A percentile compares a stretch with the other conserved stretches of the same genome.
These are phyloP conservation scores for Suaeda aralocaspica DNA, from an alignment of 148 eudicot genomes.

Conservation along the genomic window DNA sequence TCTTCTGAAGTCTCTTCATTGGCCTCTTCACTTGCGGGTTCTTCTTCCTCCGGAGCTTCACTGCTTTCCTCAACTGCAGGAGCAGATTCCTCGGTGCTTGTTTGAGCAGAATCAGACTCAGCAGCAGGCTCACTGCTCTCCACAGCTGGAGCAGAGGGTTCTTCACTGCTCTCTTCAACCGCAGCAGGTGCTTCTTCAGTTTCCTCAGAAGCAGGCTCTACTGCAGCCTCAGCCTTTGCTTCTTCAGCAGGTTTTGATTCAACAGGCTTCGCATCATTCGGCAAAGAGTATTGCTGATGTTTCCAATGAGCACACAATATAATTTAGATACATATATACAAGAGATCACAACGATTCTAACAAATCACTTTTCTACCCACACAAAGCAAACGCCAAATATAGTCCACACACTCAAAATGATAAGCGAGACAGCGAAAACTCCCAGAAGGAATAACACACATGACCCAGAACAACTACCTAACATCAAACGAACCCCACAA, in stretches of 20 bases:
- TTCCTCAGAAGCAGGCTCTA: slow-evolving; percentile 40
- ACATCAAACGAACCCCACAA: not conserved
- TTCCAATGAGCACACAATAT: not conserved
- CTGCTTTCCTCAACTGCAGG: slow-evolving; percentile 44
- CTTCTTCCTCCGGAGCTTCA: slow-evolving; percentile 47
- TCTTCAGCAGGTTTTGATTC: slow-evolving; percentile 45
- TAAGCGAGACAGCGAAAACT: not conserved
- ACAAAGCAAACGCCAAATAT: not conserved
- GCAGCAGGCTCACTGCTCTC: slow-evolving; percentile 40
- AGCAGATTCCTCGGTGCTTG: slow-evolving; percentile 16
- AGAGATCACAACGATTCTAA: not conserved
- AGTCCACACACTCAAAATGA: not conserved
- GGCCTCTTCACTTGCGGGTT: slow-evolving; percentile 34
- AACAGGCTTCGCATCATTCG: slow-evolving; percentile 31
- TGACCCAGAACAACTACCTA: not conserved
- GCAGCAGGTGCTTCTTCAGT: slow-evolving; percentile 44
- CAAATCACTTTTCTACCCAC: not conserved
- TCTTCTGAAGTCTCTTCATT: slow-evolving; percentile 60
- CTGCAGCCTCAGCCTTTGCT: slow-evolving; percentile 39
- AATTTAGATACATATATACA: slow-evolving; percentile 15
- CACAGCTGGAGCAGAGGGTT: slow-evolving; percentile 30
- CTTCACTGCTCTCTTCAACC: slow-evolving; percentile 32
- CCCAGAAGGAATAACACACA: not conserved
- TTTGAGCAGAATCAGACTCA: slow-evolving; percentile 18
- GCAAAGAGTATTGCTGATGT: slow-evolving; percentile 36